These are phyloP conservation scores for Solanum lignicaule DNA, from an alignment of 257 asterid genomes.

Conservation along the genomic window DNA sequence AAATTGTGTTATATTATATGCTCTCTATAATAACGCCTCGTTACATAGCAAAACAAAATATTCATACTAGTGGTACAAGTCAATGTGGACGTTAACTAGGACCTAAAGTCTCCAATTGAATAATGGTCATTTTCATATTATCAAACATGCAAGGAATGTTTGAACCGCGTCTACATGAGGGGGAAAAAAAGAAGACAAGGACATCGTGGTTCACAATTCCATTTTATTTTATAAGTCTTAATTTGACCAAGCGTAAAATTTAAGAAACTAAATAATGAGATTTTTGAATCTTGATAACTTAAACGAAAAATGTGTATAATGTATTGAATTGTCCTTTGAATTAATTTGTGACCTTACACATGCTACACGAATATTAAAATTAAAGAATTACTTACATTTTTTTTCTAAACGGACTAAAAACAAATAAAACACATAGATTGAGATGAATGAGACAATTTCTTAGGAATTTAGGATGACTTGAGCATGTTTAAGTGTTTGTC, in stretches of 20 bases:
- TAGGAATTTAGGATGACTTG: background rate
- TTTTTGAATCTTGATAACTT: background rate
- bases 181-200: accelerated
- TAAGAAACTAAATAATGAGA: background rate
- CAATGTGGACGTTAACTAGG: background rate
- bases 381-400: background rate
- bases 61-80: background rate
- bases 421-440: too few species aligned
- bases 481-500: background rate
- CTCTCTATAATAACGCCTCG: background rate
- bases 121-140: background rate
- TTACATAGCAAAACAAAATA: background rate
- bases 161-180: background rate
- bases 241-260: background rate
- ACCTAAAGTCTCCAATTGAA: background rate
- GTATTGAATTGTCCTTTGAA: background rate
- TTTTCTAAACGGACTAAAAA: background rate
- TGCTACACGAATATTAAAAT: background rate
- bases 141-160: background rate
- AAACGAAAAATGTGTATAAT: background rate
- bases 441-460: background rate
- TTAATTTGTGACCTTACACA: background rate
- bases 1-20: background rate
- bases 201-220: background rate
- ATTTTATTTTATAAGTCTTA: background rate